phyloP scores from a whole-genome alignment of 805 yeast species.

The Kazachstania kunashirensis region DNA sequence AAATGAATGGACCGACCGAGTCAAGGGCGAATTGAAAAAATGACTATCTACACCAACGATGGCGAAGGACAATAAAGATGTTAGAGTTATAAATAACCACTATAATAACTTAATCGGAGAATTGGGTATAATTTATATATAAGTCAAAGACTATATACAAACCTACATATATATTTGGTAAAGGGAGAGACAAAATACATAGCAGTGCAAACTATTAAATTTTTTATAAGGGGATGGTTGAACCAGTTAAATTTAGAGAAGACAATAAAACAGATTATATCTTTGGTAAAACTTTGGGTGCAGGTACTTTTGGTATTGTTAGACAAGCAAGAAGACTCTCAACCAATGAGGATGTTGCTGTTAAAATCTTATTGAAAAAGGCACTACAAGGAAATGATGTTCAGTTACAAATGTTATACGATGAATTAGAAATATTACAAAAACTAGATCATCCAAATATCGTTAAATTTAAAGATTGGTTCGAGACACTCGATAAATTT shows the following conservation, averaged over 20 bases:
- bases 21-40: no score
- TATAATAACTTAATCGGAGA: no score
- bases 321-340: constrained; percentile 52
- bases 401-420: constrained; percentile 50
- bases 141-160: no score
- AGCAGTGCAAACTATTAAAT: not conserved
- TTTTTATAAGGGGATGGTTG: no score
- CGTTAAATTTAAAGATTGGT: constrained; percentile 87
- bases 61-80: no score
- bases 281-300: constrained; percentile 81
- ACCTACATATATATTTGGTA: no score
- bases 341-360: constrained; percentile 68
- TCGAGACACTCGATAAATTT: constrained; percentile 84
- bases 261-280: constrained; percentile 53
- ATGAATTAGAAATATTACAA: constrained; percentile 67
- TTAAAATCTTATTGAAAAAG: constrained; percentile 80
- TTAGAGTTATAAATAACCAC: no score
- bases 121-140: no score
- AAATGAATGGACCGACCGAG: no score
- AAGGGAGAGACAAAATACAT: no score
- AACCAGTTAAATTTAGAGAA: no score
- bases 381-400: constrained; percentile 68
- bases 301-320: constrained; percentile 92
- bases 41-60: no score
- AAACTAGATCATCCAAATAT: constrained; percentile 73